Conservation (phyloP, 1,139 yeast species). For the Pichia sp. region DNA sequence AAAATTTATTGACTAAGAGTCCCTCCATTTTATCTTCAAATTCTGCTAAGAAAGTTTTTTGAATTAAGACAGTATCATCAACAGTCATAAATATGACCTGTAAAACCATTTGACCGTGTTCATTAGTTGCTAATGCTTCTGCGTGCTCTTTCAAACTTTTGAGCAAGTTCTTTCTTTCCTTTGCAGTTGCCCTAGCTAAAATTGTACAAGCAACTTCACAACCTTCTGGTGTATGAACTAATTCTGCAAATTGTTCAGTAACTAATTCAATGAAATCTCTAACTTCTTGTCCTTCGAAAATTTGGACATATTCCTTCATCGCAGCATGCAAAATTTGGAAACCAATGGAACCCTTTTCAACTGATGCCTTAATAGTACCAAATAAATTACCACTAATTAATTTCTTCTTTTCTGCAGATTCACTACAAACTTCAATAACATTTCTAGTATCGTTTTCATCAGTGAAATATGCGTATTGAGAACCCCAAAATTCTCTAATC, state of each 20-base stretch:
- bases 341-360: constrained; percentile 93
- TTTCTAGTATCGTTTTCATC: constrained; percentile 61
- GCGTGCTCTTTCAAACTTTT: constrained; percentile 70
- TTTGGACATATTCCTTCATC: constrained; percentile 78
- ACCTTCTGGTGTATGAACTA: constrained; percentile 94
- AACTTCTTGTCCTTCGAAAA: constrained; percentile 64
- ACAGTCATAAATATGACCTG: constrained; percentile 78
- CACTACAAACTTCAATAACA: constrained; percentile 60
- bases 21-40: constrained; percentile 53
- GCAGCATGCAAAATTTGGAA: constrained; percentile 96
- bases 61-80: constrained; percentile 84
- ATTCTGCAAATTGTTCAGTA: constrained; percentile 85
- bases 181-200: constrained; percentile 80
- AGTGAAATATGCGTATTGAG: constrained; percentile 82
- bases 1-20: constrained; percentile 64
- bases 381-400: constrained; percentile 68
- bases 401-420: constrained; percentile 76
- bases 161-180: constrained; percentile 79
- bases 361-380: constrained; percentile 84
- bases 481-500: constrained; percentile 94
- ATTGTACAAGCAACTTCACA: constrained; percentile 80
- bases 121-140: constrained; percentile 70
- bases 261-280: constrained; percentile 79
- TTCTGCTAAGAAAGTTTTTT: constrained; percentile 63
- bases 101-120: constrained; percentile 77